A percentile compares a stretch with the other conserved stretches of the same genome.
Evolutionary conservation across 345 rosid species (phyloP).

Genomic region (Salix suchowensis): DNA sequence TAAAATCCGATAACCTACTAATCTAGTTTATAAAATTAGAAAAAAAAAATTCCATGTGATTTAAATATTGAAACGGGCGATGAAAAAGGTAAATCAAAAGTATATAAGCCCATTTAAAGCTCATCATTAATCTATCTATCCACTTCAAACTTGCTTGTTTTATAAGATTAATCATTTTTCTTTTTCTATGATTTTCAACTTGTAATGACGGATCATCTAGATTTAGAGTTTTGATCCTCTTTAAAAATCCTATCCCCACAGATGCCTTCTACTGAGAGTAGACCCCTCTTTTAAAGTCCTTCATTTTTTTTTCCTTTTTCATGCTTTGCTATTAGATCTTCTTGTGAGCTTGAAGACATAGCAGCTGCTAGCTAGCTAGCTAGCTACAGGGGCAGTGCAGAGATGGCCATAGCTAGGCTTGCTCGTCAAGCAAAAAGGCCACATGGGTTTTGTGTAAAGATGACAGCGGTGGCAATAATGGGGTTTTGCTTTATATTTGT

Average conservation of each 20-base stretch:
- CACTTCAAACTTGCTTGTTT: conserved; percentile 19
- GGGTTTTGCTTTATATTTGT: conserved; percentile 81
- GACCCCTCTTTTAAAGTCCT: not conserved
- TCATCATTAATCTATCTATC: conserved; percentile 10
- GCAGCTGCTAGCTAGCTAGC: conserved; percentile 4
- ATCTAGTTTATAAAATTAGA: too few species aligned
- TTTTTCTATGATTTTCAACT: conserved; percentile 1
- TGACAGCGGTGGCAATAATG: conserved; percentile 60
- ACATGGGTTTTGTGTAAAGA: conserved; percentile 62
- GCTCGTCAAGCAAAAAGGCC: conserved; percentile 75
- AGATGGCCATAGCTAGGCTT: conserved; percentile 61
- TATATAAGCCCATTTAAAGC: not conserved
- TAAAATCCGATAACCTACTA: too few species aligned
- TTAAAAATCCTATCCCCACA: too few species aligned
- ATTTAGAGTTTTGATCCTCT: too few species aligned
- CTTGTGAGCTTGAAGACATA: not conserved
- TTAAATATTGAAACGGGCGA: too few species aligned
- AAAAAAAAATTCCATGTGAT: too few species aligned
- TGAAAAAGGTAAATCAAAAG: conserved; percentile 1
- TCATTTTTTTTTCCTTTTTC: not conserved
- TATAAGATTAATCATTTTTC: conserved; percentile 3
- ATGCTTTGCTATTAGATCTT: not conserved
- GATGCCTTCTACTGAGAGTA: not conserved
- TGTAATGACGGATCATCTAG: conserved; percentile 4
- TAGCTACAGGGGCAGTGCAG: conserved; percentile 22